phyloP scores from a whole-genome alignment of 1,284 basidiomycete genomes.

The Bjerkandera adusta region DNA sequence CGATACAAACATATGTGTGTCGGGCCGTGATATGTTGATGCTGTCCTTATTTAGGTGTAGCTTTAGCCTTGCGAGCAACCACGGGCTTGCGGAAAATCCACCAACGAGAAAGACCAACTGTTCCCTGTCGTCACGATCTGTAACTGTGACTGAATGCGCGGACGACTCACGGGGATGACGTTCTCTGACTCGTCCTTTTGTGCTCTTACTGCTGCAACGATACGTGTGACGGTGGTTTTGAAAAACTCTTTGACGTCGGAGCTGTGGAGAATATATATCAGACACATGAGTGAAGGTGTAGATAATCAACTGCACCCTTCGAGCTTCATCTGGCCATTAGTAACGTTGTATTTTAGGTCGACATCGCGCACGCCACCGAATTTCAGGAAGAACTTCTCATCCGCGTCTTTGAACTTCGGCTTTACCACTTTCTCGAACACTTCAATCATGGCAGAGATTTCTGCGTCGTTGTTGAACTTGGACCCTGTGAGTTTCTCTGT shows the following conservation, averaged over 20 bases:
- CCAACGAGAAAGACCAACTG: constrained; percentile 40
- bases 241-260: no score
- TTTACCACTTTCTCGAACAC: constrained; percentile 42
- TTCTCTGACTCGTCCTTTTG: no score
- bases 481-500: constrained; percentile 35
- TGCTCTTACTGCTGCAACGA: constrained; percentile 29
- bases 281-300: no score
- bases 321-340: constrained; percentile 37
- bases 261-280: no score
- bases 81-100: constrained; percentile 39
- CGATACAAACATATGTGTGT: constrained; percentile 40
- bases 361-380: constrained; percentile 38
- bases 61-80: constrained; percentile 31
- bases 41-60: constrained; percentile 26
- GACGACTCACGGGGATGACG: no score
- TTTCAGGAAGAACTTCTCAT: constrained; percentile 37
- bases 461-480: constrained; percentile 31
- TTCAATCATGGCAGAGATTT: constrained; percentile 34
- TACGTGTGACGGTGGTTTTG: no score
- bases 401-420: constrained; percentile 35
- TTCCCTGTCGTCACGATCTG: no score
- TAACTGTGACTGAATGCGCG: constrained; percentile 3
- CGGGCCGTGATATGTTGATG: constrained; percentile 40
- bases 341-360: constrained; percentile 35
- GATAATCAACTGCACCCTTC: no score